A percentile compares a stretch with the other conserved stretches of the same genome.
Conservation (phyloP, 495 filamentous ascomycete species). For the Xylona heveae region DNA sequence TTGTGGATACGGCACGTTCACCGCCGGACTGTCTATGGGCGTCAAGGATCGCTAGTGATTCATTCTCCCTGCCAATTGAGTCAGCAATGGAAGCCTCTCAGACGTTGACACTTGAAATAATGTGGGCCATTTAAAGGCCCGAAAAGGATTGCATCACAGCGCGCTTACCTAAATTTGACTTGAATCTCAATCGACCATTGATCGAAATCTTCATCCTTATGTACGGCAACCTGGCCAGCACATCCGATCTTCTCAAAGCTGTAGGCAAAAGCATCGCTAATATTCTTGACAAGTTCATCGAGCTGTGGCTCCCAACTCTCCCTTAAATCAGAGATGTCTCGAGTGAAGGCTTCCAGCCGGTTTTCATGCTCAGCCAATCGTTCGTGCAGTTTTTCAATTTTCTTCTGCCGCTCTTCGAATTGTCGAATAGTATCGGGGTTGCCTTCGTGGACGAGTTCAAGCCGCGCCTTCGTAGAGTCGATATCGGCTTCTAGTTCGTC, state of each 20-base stretch:
- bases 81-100: neutral
- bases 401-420: constrained; percentile 45
- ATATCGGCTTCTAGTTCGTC: constrained; percentile 58
- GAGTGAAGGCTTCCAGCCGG: constrained; percentile 23
- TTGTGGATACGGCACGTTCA: constrained; percentile 88
- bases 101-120: neutral
- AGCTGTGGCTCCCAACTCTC: constrained; percentile 64
- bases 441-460: constrained; percentile 61
- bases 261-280: constrained; percentile 72
- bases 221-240: constrained; percentile 71
- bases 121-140: too few relatives aligned
- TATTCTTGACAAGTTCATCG: constrained; percentile 53
- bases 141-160: neutral
- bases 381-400: constrained; percentile 21
- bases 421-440: constrained; percentile 58
- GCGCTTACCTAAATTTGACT: constrained; percentile 69
- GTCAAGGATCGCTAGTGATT: constrained; percentile 63
- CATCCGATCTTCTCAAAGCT: constrained; percentile 89
- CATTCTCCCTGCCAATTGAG: constrained; percentile 36
- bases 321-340: constrained; percentile 34
- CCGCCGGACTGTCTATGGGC: constrained; percentile 90
- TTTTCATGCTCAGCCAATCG: constrained; percentile 24
- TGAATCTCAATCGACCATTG: constrained; percentile 85
- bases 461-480: constrained; percentile 44
- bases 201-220: constrained; percentile 72